A percentile compares a stretch with the other conserved stretches of the same genome.
phyloP scores from a whole-genome alignment of 2,329 filamentous ascomycete genomes.

The Dactylellina parvicollis region DNA sequence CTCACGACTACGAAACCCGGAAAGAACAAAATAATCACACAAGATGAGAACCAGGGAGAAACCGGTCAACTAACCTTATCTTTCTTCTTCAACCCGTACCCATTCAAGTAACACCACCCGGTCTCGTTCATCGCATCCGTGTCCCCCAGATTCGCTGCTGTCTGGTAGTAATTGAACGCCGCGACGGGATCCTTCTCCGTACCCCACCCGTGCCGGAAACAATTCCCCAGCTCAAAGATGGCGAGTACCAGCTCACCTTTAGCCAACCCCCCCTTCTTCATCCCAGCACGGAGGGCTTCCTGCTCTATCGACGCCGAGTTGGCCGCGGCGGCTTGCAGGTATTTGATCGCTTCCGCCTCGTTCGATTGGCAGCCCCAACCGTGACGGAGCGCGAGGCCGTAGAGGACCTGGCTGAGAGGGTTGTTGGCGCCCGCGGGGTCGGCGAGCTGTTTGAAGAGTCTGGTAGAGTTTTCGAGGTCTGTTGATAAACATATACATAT shows the following conservation, averaged over 20 bases:
- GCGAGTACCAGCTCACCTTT: constrained; percentile 96
- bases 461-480: constrained; percentile 81
- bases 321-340: constrained; percentile 85
- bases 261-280: constrained; percentile 91
- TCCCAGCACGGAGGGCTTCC: constrained; percentile 82
- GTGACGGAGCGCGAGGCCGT: constrained; percentile 89
- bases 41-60: constrained; percentile 10
- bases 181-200: constrained; percentile 85
- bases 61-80: constrained; percentile 82
- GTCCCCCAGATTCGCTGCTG: constrained; percentile 93
- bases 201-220: constrained; percentile 94
- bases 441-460: constrained; percentile 83
- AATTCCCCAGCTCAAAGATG: constrained; percentile 93
- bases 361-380: constrained; percentile 88
- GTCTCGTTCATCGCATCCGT: constrained; percentile 98
- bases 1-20: no score
- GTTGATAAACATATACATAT: constrained; percentile 9
- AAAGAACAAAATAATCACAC: no score
- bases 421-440: constrained; percentile 87
- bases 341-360: constrained; percentile 77
- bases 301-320: constrained; percentile 90
- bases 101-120: constrained; percentile 93
- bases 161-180: constrained; percentile 93
- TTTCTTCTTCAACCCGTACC: constrained; percentile 90
- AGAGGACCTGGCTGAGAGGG: constrained; percentile 92